Conservation (phyloP, 441 rosid genomes). For the Erodium texanum region DNA sequence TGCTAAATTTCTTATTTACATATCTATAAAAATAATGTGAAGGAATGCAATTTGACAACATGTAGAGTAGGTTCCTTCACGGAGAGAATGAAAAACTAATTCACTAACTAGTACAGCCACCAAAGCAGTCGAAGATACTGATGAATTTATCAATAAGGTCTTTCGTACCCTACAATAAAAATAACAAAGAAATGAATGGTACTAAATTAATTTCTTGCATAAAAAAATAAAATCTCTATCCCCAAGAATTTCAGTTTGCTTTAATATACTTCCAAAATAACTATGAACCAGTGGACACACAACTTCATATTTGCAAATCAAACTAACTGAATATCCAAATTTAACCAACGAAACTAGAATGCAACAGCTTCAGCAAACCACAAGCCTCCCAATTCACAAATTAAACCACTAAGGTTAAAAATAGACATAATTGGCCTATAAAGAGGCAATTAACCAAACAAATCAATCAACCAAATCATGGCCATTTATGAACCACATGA, state of each 20-base stretch:
- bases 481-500: not conserved
- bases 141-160: too few relatives aligned
- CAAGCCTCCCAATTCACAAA: too few relatives aligned
- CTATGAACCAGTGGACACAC: not conserved
- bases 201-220: not conserved
- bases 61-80: not conserved
- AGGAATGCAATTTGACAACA: constrained; percentile 20
- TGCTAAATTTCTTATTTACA: constrained; percentile 74
- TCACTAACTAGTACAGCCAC: too few relatives aligned
- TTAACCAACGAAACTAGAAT: not conserved
- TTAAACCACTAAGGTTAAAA: not conserved
- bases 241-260: not conserved
- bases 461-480: not conserved
- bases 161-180: too few relatives aligned
- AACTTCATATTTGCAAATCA: not conserved
- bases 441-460: not conserved
- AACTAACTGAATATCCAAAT: not conserved
- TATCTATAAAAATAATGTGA: constrained; percentile 39
- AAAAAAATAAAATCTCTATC: not conserved
- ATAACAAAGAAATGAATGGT: not conserved
- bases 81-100: too few relatives aligned
- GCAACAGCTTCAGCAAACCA: too few relatives aligned
- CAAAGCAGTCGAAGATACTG: constrained; percentile 41
- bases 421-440: not conserved
- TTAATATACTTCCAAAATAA: too few relatives aligned